Percentiles rank a stretch among this genome's conserved stretches.
Conservation (phyloP, 441 rosid species). For the Pelargonium australe region DNA sequence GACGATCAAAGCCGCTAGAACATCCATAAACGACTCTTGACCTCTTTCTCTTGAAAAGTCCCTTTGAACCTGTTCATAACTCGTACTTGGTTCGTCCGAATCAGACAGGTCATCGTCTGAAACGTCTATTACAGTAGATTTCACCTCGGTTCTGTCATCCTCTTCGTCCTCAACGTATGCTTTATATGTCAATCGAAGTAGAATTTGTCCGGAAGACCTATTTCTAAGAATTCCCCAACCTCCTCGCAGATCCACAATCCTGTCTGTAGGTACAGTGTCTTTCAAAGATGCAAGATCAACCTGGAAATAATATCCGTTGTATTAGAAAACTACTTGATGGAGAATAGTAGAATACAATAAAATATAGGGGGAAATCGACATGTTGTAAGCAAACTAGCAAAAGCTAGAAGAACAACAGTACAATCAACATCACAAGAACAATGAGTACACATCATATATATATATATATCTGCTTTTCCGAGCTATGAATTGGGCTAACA, state of each 20-base stretch:
- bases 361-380: too few species aligned
- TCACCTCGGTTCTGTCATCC: conserved; percentile 51
- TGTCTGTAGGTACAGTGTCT: conserved; percentile 92
- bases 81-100: conserved; percentile 44
- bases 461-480: too few species aligned
- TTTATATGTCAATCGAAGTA: conserved; percentile 86
- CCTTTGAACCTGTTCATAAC: conserved; percentile 28
- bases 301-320: conserved; percentile 29
- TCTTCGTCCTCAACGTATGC: conserved; percentile 96
- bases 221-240: conserved; percentile 74
- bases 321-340: conserved; percentile 20
- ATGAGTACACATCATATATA: too few species aligned
- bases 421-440: too few species aligned
- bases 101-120: conserved; percentile 78
- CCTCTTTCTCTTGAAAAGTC: conserved; percentile 36
- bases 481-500: too few species aligned
- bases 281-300: conserved; percentile 69
- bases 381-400: too few species aligned
- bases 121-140: conserved; percentile 37
- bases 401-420: too few species aligned
- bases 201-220: conserved; percentile 68
- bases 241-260: conserved; percentile 56
- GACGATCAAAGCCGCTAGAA: conserved; percentile 78
- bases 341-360: too few species aligned
- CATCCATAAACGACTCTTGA: conserved; percentile 89